Conservation (phyloP, 441 rosid genomes). For the Viola pubescens region DNA sequence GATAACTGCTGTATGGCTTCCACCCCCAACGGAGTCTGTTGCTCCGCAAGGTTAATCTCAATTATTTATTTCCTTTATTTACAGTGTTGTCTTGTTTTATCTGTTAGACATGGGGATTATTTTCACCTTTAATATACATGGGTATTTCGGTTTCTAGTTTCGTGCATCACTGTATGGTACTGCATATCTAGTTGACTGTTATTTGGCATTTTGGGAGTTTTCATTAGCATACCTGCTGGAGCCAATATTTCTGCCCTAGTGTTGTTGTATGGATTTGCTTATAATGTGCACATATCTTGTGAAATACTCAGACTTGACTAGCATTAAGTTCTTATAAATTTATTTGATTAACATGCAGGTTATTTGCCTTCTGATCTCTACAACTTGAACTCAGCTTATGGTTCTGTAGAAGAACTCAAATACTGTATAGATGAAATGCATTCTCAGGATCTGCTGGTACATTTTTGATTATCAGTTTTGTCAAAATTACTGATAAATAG, state of each 20-base stretch:
- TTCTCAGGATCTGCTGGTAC: conserved; percentile 39
- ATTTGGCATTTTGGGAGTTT: too few relatives aligned
- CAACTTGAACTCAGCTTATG: conserved; percentile 49
- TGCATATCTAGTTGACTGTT: too few relatives aligned
- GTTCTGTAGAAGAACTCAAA: conserved; percentile 43
- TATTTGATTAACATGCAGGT: conserved; percentile 26
- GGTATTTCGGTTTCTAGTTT: too few relatives aligned
- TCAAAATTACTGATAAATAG: too few relatives aligned
- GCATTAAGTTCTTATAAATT: neutral
- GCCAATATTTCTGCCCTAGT: too few relatives aligned
- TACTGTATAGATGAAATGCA: conserved; percentile 42
- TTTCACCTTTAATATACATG: too few relatives aligned
- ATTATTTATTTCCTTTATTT: conserved; percentile 9
- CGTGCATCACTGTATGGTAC: too few relatives aligned
- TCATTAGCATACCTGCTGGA: too few relatives aligned
- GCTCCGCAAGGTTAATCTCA: conserved; percentile 39
- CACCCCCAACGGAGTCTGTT: conserved; percentile 51
- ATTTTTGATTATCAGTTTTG: conserved; percentile 6
- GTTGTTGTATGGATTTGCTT: too few relatives aligned
- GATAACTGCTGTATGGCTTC: conserved; percentile 46
- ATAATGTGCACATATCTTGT: too few relatives aligned
- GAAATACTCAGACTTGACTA: too few relatives aligned
- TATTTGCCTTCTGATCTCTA: conserved; percentile 56
- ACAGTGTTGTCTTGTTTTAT: neutral
- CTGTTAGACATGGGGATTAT: neutral